Base-by-base conservation (phyloP, 1,284 basidiomycete species). In the Gomphus bonarii region DNA sequence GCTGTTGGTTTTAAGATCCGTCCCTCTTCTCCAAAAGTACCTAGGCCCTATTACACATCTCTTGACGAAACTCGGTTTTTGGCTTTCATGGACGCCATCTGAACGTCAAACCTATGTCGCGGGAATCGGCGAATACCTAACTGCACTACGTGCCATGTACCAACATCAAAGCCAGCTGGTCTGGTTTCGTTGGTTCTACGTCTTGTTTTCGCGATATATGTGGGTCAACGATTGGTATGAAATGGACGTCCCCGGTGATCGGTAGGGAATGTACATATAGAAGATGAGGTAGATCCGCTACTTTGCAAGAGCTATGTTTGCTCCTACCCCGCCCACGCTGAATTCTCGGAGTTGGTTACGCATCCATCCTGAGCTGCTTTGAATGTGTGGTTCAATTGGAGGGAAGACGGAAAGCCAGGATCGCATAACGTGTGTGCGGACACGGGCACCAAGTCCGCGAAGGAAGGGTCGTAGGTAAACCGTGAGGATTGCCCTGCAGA, bases 171-270 rank as follows among this genome's bases (percentile, higher is more conserved):
- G 81, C 57, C 94, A 97, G 73, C 71, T 92, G 61, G 80, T 85
- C 22, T 97, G 94, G 94, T 97, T 94, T 72, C 79, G 94, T 50
- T 91, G 84, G 79, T 71, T 94, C 51, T 93, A 95, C 65, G 75
- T 95, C 35, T 61, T 70, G n/a, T 87, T 87, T 65, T 94, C 91
- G 33, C 76, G 87, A 60, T 93, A 95, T 66, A 88, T 97, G 86
- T 97, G 92, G 92, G 82, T 90, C 48, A 94, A 95, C 62, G 82
- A 90, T 62, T 85, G 91, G 76, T 33, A 38, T 22, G 50, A 25
- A 38, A 38, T 35, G 25, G 47, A 49, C 31, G 14, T 49, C 47
- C 12, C 31, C 22, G 8, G 20, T 20, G 42, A 7, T 3, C 40
- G n/a, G 42, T 43, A 43, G 42, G 42, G 1, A 30, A 28, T 50